Evolutionary conservation across 2,329 filamentous ascomycete species (phyloP).

Genomic region (Fusarium succisae): DNA sequence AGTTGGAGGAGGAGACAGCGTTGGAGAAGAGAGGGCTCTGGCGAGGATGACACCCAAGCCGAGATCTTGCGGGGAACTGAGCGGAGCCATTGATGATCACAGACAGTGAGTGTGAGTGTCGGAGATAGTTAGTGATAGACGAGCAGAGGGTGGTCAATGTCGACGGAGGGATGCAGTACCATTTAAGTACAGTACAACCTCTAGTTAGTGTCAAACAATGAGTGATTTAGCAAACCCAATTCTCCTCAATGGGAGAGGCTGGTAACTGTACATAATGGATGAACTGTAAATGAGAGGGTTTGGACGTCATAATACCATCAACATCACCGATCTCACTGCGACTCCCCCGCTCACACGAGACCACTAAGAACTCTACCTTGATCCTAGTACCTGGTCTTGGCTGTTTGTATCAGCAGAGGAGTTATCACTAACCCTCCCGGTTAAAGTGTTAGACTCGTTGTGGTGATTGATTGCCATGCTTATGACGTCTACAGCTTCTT

Average conservation of each 20-base stretch:
- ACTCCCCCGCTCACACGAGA: constrained; percentile 15
- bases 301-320: constrained; percentile 33
- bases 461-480: neutral
- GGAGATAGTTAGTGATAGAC: neutral
- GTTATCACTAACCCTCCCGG: neutral
- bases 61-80: constrained; percentile 19
- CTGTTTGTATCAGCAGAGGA: neutral
- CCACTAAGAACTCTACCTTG: neutral
- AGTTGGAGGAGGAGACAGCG: constrained; percentile 13
- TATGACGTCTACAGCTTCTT: constrained; percentile 6
- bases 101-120: neutral
- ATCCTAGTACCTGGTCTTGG: constrained; percentile 2
- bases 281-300: constrained; percentile 4
- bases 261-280: neutral
- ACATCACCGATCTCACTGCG: constrained; percentile 12
- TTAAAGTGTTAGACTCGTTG: neutral
- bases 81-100: constrained; percentile 23
- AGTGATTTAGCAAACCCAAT: constrained; percentile 1
- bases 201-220: neutral
- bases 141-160: neutral
- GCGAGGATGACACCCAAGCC: constrained; percentile 24
- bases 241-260: neutral
- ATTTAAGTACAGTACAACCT: constrained; percentile 7
- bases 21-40: constrained; percentile 25
- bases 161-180: neutral